These are phyloP conservation scores for Mycena floridula DNA, from an alignment of 768 basidiomycete genomes.

Conservation along the genomic window DNA sequence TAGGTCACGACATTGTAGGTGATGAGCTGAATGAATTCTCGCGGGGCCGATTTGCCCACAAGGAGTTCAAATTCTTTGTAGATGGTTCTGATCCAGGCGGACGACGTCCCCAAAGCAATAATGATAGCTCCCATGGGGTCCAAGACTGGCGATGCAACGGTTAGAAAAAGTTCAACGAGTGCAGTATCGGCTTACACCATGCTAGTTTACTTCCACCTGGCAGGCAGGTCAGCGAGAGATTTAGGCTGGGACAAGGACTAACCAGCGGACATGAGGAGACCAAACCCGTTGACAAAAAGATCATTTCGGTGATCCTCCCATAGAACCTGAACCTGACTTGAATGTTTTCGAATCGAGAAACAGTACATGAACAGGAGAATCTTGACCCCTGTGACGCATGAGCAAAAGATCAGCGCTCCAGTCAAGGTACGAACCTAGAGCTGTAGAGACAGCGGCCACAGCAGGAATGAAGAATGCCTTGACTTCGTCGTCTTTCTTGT, in stretches of 20 bases:
- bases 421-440: conserved; percentile 50
- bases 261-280: too few species aligned
- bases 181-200: conserved; percentile 67
- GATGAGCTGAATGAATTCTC: conserved; percentile 85
- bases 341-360: conserved; percentile 65
- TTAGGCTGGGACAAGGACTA: too few species aligned
- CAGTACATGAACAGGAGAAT: conserved; percentile 85
- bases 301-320: conserved; percentile 98
- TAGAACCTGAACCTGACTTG: conserved; percentile 86
- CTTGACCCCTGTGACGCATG: conserved; percentile 58
- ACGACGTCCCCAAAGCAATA: conserved; percentile 72
- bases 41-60: conserved; percentile 88
- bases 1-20: conserved; percentile 93
- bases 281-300: conserved; percentile 76
- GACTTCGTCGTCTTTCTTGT: conserved; percentile 41
- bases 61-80: conserved; percentile 79
- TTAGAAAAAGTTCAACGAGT: too few species aligned
- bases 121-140: conserved; percentile 77
- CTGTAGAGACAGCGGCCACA: conserved; percentile 75
- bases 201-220: conserved; percentile 70
- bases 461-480: conserved; percentile 73
- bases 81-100: conserved; percentile 71
- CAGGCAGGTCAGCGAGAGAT: too few species aligned
- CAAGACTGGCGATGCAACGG: conserved; percentile 43
- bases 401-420: conserved; percentile 2